Conservation (phyloP, 768 basidiomycete species). For the Lactarius sp. region DNA sequence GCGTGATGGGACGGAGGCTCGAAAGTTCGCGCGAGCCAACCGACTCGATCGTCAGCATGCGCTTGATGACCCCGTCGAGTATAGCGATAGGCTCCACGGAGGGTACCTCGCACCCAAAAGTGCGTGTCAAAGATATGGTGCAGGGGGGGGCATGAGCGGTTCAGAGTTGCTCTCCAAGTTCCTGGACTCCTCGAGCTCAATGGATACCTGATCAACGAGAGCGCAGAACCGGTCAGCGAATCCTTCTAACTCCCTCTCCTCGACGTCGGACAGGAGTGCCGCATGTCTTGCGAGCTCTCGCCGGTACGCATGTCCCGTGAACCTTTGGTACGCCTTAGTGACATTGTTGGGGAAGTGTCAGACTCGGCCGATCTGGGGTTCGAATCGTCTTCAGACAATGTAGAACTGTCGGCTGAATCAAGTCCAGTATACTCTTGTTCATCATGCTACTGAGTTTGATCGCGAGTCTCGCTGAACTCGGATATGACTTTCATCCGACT, state of each 20-base stretch:
- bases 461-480: conserved; percentile 8
- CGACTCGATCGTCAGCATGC: conserved; percentile 80
- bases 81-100: conserved; percentile 51
- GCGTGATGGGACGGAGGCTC: no score
- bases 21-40: conserved; percentile 58
- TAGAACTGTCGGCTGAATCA: conserved; percentile 8
- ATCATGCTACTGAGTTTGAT: not conserved
- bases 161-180: conserved; percentile 30
- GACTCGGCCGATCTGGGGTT: conserved; percentile 10
- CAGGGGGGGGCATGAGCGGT: conserved; percentile 7
- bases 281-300: not conserved
- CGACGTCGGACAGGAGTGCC: no score
- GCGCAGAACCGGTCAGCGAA: no score
- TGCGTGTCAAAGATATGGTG: conserved; percentile 24
- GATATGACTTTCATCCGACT: conserved; percentile 17
- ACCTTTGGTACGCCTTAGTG: conserved; percentile 7
- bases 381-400: conserved; percentile 18
- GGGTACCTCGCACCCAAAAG: conserved; percentile 32
- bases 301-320: not conserved
- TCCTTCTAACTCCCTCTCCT: no score
- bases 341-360: not conserved
- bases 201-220: no score
- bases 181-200: conserved; percentile 49
- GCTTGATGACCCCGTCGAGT: conserved; percentile 57
- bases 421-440: conserved; percentile 5